Base-by-base conservation (phyloP, 2,329 filamentous ascomycete genomes). In the Tolypocladium tundrense region DNA sequence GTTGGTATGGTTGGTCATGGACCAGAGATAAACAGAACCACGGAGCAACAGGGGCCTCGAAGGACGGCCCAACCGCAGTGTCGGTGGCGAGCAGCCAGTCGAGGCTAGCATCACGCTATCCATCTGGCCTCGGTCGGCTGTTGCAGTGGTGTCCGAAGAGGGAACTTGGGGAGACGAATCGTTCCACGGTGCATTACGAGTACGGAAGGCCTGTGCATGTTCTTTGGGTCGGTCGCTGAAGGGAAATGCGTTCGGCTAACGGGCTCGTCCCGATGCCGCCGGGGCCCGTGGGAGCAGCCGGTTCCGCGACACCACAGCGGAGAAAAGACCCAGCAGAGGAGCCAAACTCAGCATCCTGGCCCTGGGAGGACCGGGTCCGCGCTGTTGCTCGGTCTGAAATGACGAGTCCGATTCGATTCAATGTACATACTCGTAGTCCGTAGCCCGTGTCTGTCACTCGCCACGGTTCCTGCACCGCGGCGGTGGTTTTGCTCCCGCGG, bases 251-350 rank as follows among this genome's bases (percentile, higher is more conserved):
- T 50, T 50, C 7, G 51, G 56, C 53, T 58, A 57, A 56, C 60
- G 53, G 60, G 60, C 45, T 61, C 58, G 43, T 61, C 56, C 60
- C 60, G 60, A 61, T 58, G 56, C 42, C 57, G 42, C 52, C 39
- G 54, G 53, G 57, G 57, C 54, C 54, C 57, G 59, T 59, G 59
- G 59, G 21, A 57, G 57, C 48, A 58, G 58, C 61, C 61, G 60
- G 58, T 62, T 62, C 60, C 61, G 57, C 59, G 59, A 54, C 52
- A 56, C 14, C 41, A 55, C 19, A 45, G 41, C 41, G 53, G 41
- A 55, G 35, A 43, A 55, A 13, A 27, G 52, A 40, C 37, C 21
- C 21, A 42, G 53, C 13, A 27, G 52, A 24, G 48, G 42, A 45
- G 41, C 41, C 8, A 43, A n/a, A 51, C 27, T 35, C 27, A 11